Conservation (phyloP, 176 grass and related monocot genomes). For the Calamus simplicifolius region DNA sequence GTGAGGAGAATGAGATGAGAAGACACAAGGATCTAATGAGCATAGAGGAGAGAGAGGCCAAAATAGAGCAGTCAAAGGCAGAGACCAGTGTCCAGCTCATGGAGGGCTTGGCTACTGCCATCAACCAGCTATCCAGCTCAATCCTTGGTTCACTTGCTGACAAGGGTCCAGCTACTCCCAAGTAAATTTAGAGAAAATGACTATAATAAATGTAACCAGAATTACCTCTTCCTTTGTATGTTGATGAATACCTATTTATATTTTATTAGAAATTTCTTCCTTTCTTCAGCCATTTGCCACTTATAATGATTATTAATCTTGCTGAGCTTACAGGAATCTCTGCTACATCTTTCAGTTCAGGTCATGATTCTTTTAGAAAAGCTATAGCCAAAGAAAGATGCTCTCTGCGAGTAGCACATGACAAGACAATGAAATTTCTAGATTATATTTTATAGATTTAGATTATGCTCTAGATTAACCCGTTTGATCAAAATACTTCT, state of each 20-base stretch:
- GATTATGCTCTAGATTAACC: background rate
- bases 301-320: slow-evolving; percentile 16
- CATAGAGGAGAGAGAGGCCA: slow-evolving; percentile 14
- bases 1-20: slow-evolving; percentile 10
- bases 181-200: slow-evolving; percentile 1
- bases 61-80: slow-evolving; percentile 19
- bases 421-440: background rate
- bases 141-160: slow-evolving; percentile 19
- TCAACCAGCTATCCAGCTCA: slow-evolving; percentile 28
- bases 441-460: no score
- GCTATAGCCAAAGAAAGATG: background rate
- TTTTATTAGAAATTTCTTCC: no score
- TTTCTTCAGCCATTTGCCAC: background rate
- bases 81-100: slow-evolving; percentile 14
- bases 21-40: slow-evolving; percentile 16
- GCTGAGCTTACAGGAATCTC: background rate
- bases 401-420: background rate
- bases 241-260: no score
- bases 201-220: background rate
- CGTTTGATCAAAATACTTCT: background rate
- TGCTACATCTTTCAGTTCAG: slow-evolving; percentile 9
- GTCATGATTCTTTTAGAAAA: slow-evolving; percentile 9
- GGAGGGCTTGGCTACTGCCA: slow-evolving; percentile 14
- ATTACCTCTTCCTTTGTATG: background rate
- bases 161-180: slow-evolving; percentile 13